Evolutionary conservation across 306 rosid genomes (phyloP), one percentile per base, ranked within the genome.

Genomic region (Gastrolobium villosum): DNA sequence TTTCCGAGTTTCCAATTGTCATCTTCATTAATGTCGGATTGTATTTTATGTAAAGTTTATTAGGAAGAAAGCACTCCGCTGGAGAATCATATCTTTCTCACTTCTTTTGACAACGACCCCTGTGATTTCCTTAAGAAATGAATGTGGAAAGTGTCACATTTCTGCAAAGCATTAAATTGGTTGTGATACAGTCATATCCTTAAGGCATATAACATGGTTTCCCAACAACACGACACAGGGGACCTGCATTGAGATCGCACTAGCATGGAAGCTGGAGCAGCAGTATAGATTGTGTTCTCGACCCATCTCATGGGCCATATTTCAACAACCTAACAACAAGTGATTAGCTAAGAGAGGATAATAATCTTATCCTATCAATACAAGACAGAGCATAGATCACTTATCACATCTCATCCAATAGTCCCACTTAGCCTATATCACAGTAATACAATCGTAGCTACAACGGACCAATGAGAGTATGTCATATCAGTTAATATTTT

Each of bases 181-280:
- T 34, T 61, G 28, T 5, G 31, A 30, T 2, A 26, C 59, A 5
- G 13, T 44, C 7, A 34, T 31, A 31, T 36, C 54, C 20, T 73
- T 15, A 52, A 66, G 20, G 3, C 57, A 53, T 40, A 78, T 74
- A 92, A 69, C 97, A 92, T 7, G 86, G 15, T 63, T 61, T 86
- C 56, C 90, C 94, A 40, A 44, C 76, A 40, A 34, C 43, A 65
- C 98, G 92, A 45, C 10, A 64, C 5, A 88, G 77, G 31, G 93
- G 92, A 32, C 97, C 97, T 2, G 97, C 89, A 67, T 40, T 68
- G 62, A 87, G 82, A 74, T 97, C n/a, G 97, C 60, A 87, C 99
- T 1, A 20, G 26, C 84, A 69, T 46, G 53, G 75, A 57, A 0
- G 91, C 99, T 4, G 84, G 81, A 78, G 88, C 87, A 64, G 87